Percentiles rank a stretch among this genome's conserved stretches.
Conservation (phyloP, 208 protist genomes). For the Crithidia expoeki region DNA sequence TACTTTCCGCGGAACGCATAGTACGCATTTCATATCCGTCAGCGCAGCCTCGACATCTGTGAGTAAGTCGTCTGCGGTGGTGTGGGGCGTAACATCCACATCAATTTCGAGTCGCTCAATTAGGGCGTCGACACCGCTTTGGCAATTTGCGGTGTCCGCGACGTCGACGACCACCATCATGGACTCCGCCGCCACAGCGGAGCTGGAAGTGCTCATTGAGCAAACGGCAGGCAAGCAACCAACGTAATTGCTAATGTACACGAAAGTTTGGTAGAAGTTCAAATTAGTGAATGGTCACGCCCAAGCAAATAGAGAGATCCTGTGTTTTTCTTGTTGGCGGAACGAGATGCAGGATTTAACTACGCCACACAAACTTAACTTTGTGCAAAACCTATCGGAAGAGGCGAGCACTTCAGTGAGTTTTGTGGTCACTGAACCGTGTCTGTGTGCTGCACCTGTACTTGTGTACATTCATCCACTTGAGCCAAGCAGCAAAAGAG, state of each 20-base stretch:
- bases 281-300: background rate
- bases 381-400: no score
- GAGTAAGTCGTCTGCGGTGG: slow-evolving; percentile 12
- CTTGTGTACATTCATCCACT: no score
- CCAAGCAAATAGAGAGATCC: background rate
- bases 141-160: background rate
- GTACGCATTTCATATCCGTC: slow-evolving; percentile 24
- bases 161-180: slow-evolving; percentile 36
- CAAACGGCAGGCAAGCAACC: background rate
- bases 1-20: slow-evolving; percentile 12
- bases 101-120: slow-evolving; percentile 30
- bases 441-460: no score
- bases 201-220: slow-evolving; percentile 7
- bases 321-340: background rate
- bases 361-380: no score
- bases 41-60: slow-evolving; percentile 21
- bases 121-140: slow-evolving; percentile 1
- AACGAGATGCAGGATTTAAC: no score
- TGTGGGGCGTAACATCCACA: slow-evolving; percentile 12
- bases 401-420: no score
- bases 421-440: no score
- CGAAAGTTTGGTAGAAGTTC: no score
- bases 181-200: background rate
- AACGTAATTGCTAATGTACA: background rate
- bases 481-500: no score